phyloP scores from a whole-genome alignment of 2,329 filamentous ascomycete species.

The Fonsecaea pugnacius region DNA sequence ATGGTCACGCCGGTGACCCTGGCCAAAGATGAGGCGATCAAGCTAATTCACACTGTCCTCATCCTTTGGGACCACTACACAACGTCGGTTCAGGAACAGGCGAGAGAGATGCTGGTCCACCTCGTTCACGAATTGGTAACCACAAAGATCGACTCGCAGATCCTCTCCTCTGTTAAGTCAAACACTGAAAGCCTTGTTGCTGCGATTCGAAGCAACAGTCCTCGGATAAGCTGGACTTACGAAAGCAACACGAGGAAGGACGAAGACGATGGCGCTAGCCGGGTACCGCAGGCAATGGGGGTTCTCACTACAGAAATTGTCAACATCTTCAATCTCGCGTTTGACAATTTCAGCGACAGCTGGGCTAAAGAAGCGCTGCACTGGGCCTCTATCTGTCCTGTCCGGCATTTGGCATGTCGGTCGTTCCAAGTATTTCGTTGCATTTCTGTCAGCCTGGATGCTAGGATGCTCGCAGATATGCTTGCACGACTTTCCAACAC shows the following conservation, averaged over 20 bases:
- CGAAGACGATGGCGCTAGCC: conserved; percentile 72
- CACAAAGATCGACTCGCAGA: conserved; percentile 72
- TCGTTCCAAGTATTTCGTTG: conserved; percentile 98
- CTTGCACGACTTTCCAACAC: conserved; percentile 93
- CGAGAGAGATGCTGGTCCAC: conserved; percentile 96
- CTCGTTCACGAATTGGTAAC: conserved; percentile 95
- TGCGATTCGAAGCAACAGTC: conserved; percentile 79
- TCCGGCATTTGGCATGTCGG: conserved; percentile 89
- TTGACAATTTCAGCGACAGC: conserved; percentile 83
- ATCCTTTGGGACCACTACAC: conserved; percentile 99
- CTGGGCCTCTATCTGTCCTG: conserved; percentile 96
- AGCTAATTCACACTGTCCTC: conserved; percentile 86
- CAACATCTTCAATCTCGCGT: conserved; percentile 80
- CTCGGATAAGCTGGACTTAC: conserved; percentile 88
- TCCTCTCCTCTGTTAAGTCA: conserved; percentile 68
- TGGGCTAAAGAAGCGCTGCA: conserved; percentile 89
- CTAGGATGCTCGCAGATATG: conserved; percentile 96
- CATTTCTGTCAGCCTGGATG: conserved; percentile 86
- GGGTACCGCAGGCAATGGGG: conserved; percentile 86
- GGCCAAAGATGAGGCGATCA: conserved; percentile 75
- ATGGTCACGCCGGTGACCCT: conserved; percentile 91
- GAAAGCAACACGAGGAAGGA: conserved; percentile 83
- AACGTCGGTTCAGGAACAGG: conserved; percentile 91
- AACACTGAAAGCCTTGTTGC: conserved; percentile 88
- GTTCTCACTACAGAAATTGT: conserved; percentile 80